Base-by-base conservation (phyloP, 2,329 filamentous ascomycete genomes). In the Beauveria pseudobassiana region DNA sequence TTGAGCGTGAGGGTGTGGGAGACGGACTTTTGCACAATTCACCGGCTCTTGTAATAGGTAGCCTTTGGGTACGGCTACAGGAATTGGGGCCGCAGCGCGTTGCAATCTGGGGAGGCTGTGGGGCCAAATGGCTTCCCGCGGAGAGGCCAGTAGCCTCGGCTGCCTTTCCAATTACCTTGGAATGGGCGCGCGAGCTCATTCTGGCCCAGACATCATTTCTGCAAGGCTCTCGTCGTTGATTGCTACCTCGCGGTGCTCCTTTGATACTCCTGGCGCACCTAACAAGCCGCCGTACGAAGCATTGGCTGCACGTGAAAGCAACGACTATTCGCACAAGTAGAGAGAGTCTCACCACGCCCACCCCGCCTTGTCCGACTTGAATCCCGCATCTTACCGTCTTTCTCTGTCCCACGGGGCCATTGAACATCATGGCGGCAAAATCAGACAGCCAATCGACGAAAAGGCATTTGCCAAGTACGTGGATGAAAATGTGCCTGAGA, bases 371-470 rank as follows among this genome's bases (percentile, higher is more conserved):
- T 24, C 30, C 34, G 16, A 5, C 59, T 18, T 54, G n/a, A 10
- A 22, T 26, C n/a, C 42, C n/a, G 22, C 57, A 49, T 10, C 8
- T 48, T 16, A n/a, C 22, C 45, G 14, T 16, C 46, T 22, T 5
- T 7, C 16, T 24, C 16, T 7, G 3, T 16, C 22, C 20, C 2
- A 8, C 16, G 16, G 30, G 22, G 6, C 40, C 30, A n/a, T 53
- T 53, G 20, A 20, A 61, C 64, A 70, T 62, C 59, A 88, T 97
- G 93, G 93, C 95, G 59, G 93, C 69, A 82, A 82, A 65, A 87
- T 99, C 63, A 87, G 95, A 73, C 95, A 99, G 73, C 90, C 91
- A 49, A 96, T 99, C 72, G 90, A 98, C 72, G 77, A 93, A 69
- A 77, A 82, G 70, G 86, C 90, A 18, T 80, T 99, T 61, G 89